Base-by-base conservation (phyloP, 2,329 filamentous ascomycete genomes). In the Neonectria magnoliae region DNA sequence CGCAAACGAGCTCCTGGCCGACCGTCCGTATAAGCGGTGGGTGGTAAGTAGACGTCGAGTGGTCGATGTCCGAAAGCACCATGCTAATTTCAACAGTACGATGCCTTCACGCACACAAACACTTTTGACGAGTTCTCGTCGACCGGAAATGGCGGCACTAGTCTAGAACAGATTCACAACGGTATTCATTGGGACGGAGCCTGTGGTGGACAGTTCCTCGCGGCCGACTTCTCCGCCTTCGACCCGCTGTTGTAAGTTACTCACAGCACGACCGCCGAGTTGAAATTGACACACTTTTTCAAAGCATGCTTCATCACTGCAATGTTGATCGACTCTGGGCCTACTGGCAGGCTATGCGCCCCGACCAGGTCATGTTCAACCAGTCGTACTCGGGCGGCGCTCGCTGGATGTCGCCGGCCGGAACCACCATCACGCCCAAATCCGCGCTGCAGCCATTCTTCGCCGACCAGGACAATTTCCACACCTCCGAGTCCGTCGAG, bases 291-390 rank as follows among this genome's bases (percentile, higher is more conserved):
- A 5, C 25, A 6, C n/a, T 36, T 9, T 22, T 38, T 8, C 11
- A 18, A 44, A 78, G 77, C 69, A 81, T 81, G 81, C 73, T 85
- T 27, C 83, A 85, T 64, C 84, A 85, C 77, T 77, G 82, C 72
- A 88, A 91, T 70, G 83, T 91, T 58, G 88, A 91, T 71, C 85
- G 89, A 44, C 80, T 91, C 41, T 90, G 89, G 77, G 83, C 87
- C n/a, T 81, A 85, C 69, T 87, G 81, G 81, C 79, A 85, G 71
- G 79, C 78, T 29, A 80, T 86, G 55, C 70, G 75, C 62, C 81
- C 80, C 22, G 64, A 71, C 50, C 68, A 77, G 64, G 66, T 72
- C 57, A 73, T 80, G 31, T 81, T 83, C 70, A 70, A 61, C 33
- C 68, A 66, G 51, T 74, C 78, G 6, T 82, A 82, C 68, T 45